These are phyloP conservation scores for Coemansia sp. DNA, from an alignment of 192 early-diverging fungal genomes.

Conservation along the genomic window DNA sequence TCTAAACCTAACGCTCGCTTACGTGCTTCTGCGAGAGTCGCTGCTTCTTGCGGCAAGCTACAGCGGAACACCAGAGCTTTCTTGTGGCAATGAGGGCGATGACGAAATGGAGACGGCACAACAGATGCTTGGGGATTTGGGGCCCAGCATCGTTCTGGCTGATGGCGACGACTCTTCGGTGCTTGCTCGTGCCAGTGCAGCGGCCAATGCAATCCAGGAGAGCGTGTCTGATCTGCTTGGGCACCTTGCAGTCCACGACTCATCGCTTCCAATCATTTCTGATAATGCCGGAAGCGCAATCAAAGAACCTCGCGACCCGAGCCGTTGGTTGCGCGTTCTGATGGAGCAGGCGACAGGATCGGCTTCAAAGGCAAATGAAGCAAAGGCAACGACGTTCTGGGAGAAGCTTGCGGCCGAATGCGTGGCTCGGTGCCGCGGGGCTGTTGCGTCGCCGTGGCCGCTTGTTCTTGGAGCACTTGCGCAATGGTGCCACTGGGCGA, in stretches of 20 bases:
- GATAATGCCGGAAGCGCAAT: neutral
- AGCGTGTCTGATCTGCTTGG: conserved; percentile 24
- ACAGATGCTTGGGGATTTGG: neutral
- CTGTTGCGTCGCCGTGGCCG: conserved; percentile 23
- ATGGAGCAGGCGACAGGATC: neutral
- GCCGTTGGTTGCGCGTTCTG: conserved; percentile 28
- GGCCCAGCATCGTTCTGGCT: conserved; percentile 12
- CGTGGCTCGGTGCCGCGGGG: neutral
- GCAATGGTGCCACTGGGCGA: conserved; percentile 43
- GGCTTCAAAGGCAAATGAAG: neutral
- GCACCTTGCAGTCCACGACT: conserved; percentile 15
- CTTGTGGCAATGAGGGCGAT: neutral
- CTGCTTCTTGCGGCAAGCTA: conserved; percentile 15
- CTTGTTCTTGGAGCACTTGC: conserved; percentile 29
- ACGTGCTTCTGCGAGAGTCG: conserved; percentile 39
- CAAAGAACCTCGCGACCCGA: conserved; percentile 17
- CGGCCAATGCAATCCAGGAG: conserved; percentile 27
- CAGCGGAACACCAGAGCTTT: neutral
- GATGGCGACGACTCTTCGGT: conserved; percentile 10
- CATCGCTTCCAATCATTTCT: conserved; percentile 8
- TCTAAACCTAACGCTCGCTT: conserved; percentile 35
- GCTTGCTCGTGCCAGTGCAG: conserved; percentile 15
- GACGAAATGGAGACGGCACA: too few relatives aligned
- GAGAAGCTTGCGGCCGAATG: conserved; percentile 2
- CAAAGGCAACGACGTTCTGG: conserved; percentile 15